Evolutionary conservation across 345 rosid genomes (phyloP), one percentile per base, ranked within the genome.

Genomic region (Noccaea caerulescens): DNA sequence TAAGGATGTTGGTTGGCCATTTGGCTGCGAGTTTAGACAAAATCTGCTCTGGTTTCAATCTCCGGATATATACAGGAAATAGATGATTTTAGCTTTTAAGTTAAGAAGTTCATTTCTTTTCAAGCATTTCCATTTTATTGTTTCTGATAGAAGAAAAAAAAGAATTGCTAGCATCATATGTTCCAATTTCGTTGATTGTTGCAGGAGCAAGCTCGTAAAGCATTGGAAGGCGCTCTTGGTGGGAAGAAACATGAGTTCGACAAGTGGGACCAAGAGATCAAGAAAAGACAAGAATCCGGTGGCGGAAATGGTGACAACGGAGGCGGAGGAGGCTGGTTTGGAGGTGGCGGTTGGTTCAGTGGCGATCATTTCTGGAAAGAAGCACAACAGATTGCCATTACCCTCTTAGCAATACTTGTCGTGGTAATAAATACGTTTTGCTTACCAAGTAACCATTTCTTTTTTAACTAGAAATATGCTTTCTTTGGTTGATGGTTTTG

Each of bases 321-420:
- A 27, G 88, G 98, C 58, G 86, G 95, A 51, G 86, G 97, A 63
- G 92, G 97, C 44, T 88, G 97, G 92, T 93, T 86, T 81, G 96
- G 97, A 43, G 87, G 88, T 86, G 77, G 97, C 13, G 97, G 96
- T 34, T 88, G 96, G 96, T 88, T 82, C 63, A 70, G 77, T 34
- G 91, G 85, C 8, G 93, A 90, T 63, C 67, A 85, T 77, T 93
- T 90, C 80, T 86, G 96, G 97, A 78, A 76, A 14, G 97, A 88
- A 81, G 80, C 82, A 12, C 89, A 90, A 33, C 96, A 90, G 78
- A 61, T 84, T 56, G 75, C 72, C 69, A 83, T 93, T 46, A 79
- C 96, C 5, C 52, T 93, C 47, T 70, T 90, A 51, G 93, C 84
- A 30, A 83, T 93, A 45, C 56, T 90, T 63, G 12, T 78, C 65